Percentiles rank a stretch among this genome's conserved stretches.
phyloP scores from a whole-genome alignment of 2,329 filamentous ascomycete species.

The Phoma herbarum region DNA sequence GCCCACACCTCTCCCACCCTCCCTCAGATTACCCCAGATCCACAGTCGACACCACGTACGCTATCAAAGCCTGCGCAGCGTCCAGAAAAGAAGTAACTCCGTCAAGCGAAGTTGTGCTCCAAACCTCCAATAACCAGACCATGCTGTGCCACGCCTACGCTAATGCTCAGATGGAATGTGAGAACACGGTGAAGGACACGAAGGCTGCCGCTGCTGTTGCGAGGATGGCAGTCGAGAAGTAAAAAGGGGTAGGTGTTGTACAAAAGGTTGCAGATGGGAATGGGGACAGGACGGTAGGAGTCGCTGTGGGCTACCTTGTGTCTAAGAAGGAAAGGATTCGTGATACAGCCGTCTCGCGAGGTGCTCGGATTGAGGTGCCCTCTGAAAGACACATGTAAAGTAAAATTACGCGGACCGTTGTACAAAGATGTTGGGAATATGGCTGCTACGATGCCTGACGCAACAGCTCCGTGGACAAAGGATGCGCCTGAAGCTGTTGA shows the following conservation, averaged over 20 bases:
- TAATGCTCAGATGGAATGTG: slow-evolving; percentile 16
- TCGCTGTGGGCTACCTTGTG: slow-evolving; percentile 6
- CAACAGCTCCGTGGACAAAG: neutral
- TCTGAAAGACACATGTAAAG: slow-evolving; percentile 17
- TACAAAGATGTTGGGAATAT: slow-evolving; percentile 17
- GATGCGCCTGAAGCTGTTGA: slow-evolving; percentile 14
- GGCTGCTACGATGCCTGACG: slow-evolving; percentile 9
- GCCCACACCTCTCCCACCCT: slow-evolving; percentile 10
- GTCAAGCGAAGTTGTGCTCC: slow-evolving; percentile 21
- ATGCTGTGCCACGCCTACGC: slow-evolving; percentile 29
- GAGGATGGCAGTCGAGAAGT: slow-evolving; percentile 16
- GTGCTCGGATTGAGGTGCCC: slow-evolving; percentile 4
- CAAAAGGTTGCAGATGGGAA: slow-evolving; percentile 22
- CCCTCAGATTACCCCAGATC: slow-evolving; percentile 20
- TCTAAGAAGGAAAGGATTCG: slow-evolving; percentile 24
- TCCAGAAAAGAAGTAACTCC: slow-evolving; percentile 19
- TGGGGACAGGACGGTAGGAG: neutral
- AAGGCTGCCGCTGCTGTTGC: neutral
- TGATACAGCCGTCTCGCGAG: slow-evolving; percentile 24
- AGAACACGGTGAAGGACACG: slow-evolving; percentile 10
- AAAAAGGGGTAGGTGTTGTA: slow-evolving; percentile 20
- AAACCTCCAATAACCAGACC: slow-evolving; percentile 28
- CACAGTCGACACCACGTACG: slow-evolving; percentile 11
- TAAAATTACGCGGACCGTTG: slow-evolving; percentile 23
- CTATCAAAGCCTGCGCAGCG: slow-evolving; percentile 34